These are phyloP conservation scores for Candida taoyuanica DNA, from an alignment of 805 yeast species.

Conservation along the genomic window DNA sequence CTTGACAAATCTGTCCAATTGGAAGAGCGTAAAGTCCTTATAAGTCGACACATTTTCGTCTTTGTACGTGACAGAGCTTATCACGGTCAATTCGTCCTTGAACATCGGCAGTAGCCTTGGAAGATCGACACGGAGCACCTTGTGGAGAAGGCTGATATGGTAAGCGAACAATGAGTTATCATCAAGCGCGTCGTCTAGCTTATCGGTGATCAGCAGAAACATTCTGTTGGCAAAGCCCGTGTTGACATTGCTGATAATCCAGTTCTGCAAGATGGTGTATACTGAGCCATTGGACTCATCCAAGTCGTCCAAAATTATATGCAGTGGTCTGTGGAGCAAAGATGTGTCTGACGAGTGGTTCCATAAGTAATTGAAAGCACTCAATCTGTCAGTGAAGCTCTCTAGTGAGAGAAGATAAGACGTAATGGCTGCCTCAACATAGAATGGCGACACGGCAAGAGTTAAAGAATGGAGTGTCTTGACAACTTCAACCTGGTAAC, in stretches of 20 bases:
- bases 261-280: slow-evolving; percentile 40
- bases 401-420: slow-evolving; percentile 43
- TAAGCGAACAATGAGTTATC: slow-evolving; percentile 65
- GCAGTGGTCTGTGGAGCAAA: slow-evolving; percentile 56
- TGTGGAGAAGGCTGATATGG: slow-evolving; percentile 47
- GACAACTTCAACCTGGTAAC: slow-evolving; percentile 67
- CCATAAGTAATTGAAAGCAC: slow-evolving; percentile 70
- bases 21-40: slow-evolving; percentile 47
- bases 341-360: slow-evolving; percentile 54
- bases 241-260: slow-evolving; percentile 41
- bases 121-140: slow-evolving; percentile 45
- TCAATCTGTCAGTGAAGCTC: slow-evolving; percentile 37
- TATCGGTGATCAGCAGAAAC: slow-evolving; percentile 53
- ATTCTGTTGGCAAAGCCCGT: slow-evolving; percentile 58
- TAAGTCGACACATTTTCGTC: slow-evolving; percentile 51
- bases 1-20: slow-evolving; percentile 43
- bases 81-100: slow-evolving; percentile 53
- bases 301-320: slow-evolving; percentile 63
- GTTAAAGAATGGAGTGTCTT: slow-evolving; percentile 60
- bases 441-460: slow-evolving; percentile 43
- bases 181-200: slow-evolving; percentile 45
- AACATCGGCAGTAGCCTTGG: slow-evolving; percentile 43
- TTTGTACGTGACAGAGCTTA: slow-evolving; percentile 43
- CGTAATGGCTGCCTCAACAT: slow-evolving; percentile 71
- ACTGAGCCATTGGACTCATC: slow-evolving; percentile 39